phyloP scores from a whole-genome alignment of 2,329 filamentous ascomycete genomes.

The Aspergillus sp. region DNA sequence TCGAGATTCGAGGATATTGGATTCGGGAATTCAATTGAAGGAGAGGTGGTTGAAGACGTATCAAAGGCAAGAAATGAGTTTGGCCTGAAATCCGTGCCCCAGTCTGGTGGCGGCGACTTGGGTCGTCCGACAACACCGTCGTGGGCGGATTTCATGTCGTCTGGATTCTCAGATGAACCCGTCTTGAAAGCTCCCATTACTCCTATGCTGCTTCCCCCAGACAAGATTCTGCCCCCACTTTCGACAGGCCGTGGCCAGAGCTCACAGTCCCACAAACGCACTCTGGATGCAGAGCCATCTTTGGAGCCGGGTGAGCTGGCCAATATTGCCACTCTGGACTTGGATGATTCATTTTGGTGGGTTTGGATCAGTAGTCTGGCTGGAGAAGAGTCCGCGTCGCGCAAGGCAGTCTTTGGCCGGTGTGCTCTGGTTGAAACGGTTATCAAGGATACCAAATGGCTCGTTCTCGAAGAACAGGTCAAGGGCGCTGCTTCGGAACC shows the following conservation, averaged over 20 bases:
- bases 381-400: slow-evolving; percentile 75
- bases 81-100: slow-evolving; percentile 61
- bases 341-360: slow-evolving; percentile 99
- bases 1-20: slow-evolving; percentile 94
- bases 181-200: slow-evolving; percentile 54
- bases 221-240: slow-evolving; percentile 86
- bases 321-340: slow-evolving; percentile 77
- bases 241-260: slow-evolving; percentile 67
- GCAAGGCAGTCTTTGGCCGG: slow-evolving; percentile 90
- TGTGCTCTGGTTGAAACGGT: slow-evolving; percentile 88
- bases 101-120: slow-evolving; percentile 61
- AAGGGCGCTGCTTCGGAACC: slow-evolving; percentile 86
- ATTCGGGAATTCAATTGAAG: slow-evolving; percentile 70
- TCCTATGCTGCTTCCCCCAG: slow-evolving; percentile 77
- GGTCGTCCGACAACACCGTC: slow-evolving; percentile 90
- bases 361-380: slow-evolving; percentile 98
- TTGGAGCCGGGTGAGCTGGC: slow-evolving; percentile 91
- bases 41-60: slow-evolving; percentile 60
- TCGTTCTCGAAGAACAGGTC: slow-evolving; percentile 93
- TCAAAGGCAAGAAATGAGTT: slow-evolving; percentile 35
- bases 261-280: slow-evolving; percentile 76
- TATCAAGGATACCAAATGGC: slow-evolving; percentile 77
- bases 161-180: slow-evolving; percentile 79
- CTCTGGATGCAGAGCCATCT: slow-evolving; percentile 61
- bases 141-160: slow-evolving; percentile 96